Percentiles rank a stretch among this genome's conserved stretches.
These are phyloP conservation scores for Cutaneotrichosporon spelunceum DNA, from an alignment of 1,284 basidiomycete species.

Conservation along the genomic window DNA sequence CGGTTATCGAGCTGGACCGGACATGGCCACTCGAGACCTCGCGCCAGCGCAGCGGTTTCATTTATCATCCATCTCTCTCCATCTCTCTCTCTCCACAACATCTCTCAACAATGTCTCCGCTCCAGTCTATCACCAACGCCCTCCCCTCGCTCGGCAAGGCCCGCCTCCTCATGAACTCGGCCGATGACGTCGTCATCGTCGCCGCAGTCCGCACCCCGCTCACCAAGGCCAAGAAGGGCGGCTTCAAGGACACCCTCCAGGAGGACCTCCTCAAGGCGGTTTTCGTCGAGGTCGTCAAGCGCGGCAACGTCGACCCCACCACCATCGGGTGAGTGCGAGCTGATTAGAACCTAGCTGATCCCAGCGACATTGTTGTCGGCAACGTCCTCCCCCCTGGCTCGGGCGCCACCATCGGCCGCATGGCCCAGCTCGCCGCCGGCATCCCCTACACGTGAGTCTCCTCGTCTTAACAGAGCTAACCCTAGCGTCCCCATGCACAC, in stretches of 20 bases:
- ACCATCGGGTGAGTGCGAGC: constrained; percentile 44
- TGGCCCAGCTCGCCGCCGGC: constrained; percentile 89
- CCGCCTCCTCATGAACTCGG: constrained; percentile 59
- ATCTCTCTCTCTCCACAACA: neutral
- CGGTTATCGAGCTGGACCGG: neutral
- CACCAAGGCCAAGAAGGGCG: constrained; percentile 84
- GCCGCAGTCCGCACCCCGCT: constrained; percentile 82
- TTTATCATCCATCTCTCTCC: neutral
- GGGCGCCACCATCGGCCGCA: constrained; percentile 84
- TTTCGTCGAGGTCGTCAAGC: constrained; percentile 63
- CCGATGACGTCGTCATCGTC: constrained; percentile 87
- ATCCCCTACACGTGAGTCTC: constrained; percentile 69
- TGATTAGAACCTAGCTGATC: constrained; percentile 3
- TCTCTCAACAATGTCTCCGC: constrained; percentile 38
- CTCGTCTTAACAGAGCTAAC: neutral
- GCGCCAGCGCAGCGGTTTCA: neutral
- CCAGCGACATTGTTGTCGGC: constrained; percentile 84
- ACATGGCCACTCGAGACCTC: neutral
- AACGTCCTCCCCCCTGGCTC: constrained; percentile 91
- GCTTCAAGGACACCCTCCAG: constrained; percentile 87
- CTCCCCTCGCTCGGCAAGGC: constrained; percentile 55
- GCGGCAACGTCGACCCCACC: constrained; percentile 45
- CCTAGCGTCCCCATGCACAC: constrained; percentile 68
- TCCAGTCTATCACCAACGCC: constrained; percentile 44
- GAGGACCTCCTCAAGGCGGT: constrained; percentile 85